These are phyloP conservation scores for Fusarium avenaceum DNA, from an alignment of 2,329 filamentous ascomycete genomes.

Conservation along the genomic window DNA sequence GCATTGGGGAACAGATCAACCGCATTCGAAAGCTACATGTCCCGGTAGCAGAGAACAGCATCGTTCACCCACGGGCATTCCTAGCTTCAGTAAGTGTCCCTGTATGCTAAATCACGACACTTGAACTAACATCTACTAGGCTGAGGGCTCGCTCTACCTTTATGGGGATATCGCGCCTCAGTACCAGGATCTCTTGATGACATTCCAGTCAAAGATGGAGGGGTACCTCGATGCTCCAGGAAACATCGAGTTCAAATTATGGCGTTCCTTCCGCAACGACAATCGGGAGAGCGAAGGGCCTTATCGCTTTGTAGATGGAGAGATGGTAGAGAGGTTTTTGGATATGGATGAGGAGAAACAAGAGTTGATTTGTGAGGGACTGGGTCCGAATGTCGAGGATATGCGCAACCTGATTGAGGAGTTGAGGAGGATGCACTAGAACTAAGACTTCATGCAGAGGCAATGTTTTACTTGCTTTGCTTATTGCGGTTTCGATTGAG, in stretches of 20 bases:
- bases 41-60: constrained; percentile 71
- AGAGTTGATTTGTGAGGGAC: constrained; percentile 65
- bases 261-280: constrained; percentile 83
- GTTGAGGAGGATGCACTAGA: constrained; percentile 71
- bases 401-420: constrained; percentile 74
- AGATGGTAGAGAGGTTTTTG: constrained; percentile 88
- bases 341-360: constrained; percentile 73
- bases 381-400: constrained; percentile 72
- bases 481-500: constrained; percentile 1
- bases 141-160: constrained; percentile 92
- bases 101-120: background rate
- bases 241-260: constrained; percentile 80
- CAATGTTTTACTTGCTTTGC: background rate
- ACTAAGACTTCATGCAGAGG: constrained; percentile 50
- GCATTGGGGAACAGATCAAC: constrained; percentile 94
- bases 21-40: constrained; percentile 82
- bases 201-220: constrained; percentile 80
- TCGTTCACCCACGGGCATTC: constrained; percentile 86
- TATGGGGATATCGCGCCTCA: constrained; percentile 81
- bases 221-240: constrained; percentile 77
- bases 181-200: constrained; percentile 84
- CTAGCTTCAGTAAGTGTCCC: constrained; percentile 79
- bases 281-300: constrained; percentile 82
- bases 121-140: constrained; percentile 61
- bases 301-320: constrained; percentile 90